Percentiles rank a stretch among this genome's conserved stretches.
Conservation (phyloP, 1,284 basidiomycete species). For the Volvariella volvacea region DNA sequence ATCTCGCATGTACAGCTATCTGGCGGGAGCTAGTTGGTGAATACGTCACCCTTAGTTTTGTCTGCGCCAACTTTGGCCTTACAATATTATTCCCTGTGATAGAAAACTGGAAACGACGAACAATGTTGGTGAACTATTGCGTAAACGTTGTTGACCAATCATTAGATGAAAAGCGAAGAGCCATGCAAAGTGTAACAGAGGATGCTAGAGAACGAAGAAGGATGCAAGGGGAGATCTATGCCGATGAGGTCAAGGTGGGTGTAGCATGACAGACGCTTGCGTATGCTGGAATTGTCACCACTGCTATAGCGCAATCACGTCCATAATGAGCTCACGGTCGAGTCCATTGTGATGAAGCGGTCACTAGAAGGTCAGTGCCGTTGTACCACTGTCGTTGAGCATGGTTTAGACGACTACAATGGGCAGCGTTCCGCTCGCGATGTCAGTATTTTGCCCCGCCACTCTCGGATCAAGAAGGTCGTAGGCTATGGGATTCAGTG, state of each 20-base stretch:
- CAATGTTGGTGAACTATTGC: constrained; percentile 77
- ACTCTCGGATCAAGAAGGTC: constrained; percentile 49
- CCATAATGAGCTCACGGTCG: constrained; percentile 72
- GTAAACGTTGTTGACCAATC: constrained; percentile 65
- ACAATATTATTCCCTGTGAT: constrained; percentile 1
- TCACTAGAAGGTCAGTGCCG: constrained; percentile 64
- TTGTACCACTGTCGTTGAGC: neutral
- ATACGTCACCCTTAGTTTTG: constrained; percentile 22
- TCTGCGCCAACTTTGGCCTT: constrained; percentile 5
- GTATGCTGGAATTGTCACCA: neutral
- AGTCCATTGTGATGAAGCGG: constrained; percentile 73
- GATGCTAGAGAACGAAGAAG: constrained; percentile 41
- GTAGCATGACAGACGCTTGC: constrained; percentile 6
- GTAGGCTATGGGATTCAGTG: constrained; percentile 66
- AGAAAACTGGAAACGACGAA: constrained; percentile 83
- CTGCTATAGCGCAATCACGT: constrained; percentile 65
- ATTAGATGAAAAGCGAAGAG: constrained; percentile 49
- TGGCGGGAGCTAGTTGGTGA: constrained; percentile 81
- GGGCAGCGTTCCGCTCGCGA: constrained; percentile 72
- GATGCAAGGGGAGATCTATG: constrained; percentile 52
- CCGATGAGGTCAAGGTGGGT: constrained; percentile 71
- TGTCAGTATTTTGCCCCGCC: constrained; percentile 81
- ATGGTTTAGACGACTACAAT: neutral
- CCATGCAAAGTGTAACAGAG: constrained; percentile 34
- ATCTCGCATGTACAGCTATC: constrained; percentile 71